Base-by-base conservation (phyloP, 352 stramenopile species). In the Phytophthora ramorum region DNA sequence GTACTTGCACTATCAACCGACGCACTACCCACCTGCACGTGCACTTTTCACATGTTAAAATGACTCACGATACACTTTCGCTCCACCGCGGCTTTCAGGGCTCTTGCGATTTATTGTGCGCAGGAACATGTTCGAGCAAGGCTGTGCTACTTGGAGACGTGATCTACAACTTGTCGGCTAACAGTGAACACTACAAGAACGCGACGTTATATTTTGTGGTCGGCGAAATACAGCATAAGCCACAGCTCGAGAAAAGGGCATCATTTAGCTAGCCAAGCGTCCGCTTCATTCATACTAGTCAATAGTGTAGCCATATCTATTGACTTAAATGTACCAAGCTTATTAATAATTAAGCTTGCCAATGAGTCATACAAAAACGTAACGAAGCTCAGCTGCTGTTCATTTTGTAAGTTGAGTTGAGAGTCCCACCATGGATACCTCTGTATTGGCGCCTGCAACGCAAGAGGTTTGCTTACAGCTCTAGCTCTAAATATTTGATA, bases 11-110 rank as follows among this genome's bases (percentile, higher is more conserved):
- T 96, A 96, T 48, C 88, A 94, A 73, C 88, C 88, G 38, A 93
- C 88, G 46, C 95, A 96, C 64, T 96, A 96, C 61, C n/a, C 88
- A 96, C 60, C 78, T 96, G 51, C 88, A 96, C 55, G 84, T 96
- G 17, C 88, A 96, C 49, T 95, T 96, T 45, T 89, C 81, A 28
- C 88, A 96, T 62, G 75, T 96, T 40, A 93, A 93, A 63, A 87
- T 96, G 70, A 82, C 73, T 14, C 72, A 89, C 56, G 88, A 86
- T 91, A 63, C 16, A 45, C 22, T 32, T 61, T 26, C 37, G 16
- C 16, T 14, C 4, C 3, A 0, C n/a, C 7, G 37, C 22, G 37
- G n/a, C 5, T 17, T 19, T 3, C 16, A 20, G 2, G 16, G 37
- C 14, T 10, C 5, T 4, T 5, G 7, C n/a, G 4, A 17, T 57